Base-by-base conservation (phyloP, 148 eudicot genomes). In the Cornus kousa region DNA sequence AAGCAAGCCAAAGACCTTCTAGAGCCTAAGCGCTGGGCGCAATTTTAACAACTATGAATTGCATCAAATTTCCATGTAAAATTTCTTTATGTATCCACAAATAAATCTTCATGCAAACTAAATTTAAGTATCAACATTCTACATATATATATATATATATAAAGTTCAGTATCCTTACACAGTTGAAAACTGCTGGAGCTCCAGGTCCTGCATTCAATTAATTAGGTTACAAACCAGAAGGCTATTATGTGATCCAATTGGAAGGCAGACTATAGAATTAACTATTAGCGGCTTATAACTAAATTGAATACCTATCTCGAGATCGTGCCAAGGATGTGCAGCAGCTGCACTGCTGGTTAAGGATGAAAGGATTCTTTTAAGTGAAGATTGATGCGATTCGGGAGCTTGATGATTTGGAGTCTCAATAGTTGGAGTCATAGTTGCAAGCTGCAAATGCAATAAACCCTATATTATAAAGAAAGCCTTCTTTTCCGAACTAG, bases 271-370 rank as follows among this genome's bases (percentile, higher is more conserved):
- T 40, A 14, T 67, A 33, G 16, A n/a, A 64, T 5, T 57, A 82
- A 37, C 24, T 31, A n/a, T 23, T 8, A 32, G 50, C 7, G 0
- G 19, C 37, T 14, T 46, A 70, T 68, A 16, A 57, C 2, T 31
- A 43, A 69, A 66, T 59, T 69, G 46, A 76, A 11, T 86, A 92
- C 97, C 97, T 46, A 92, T 92, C 90, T 92, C 92, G 7, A 92
- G 90, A 80, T 92, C 97, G 87, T 92, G 97, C 97, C 97, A 92
- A 43, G 95, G 97, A 85, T 92, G 97, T 70, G 97, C 93, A 83
- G 91, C 97, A 80, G 82, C 79, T 13, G 94, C 89, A 83, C 88
- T 85, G 70, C 90, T 81, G 33, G 86, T 82, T 89, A 91, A 79
- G 68, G 97, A 92, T 16, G 97, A 84, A 60, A 92, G 89, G 22